Evolutionary conservation across 139 green algal species (phyloP).

Genomic region (Zygnema cylindricum): DNA sequence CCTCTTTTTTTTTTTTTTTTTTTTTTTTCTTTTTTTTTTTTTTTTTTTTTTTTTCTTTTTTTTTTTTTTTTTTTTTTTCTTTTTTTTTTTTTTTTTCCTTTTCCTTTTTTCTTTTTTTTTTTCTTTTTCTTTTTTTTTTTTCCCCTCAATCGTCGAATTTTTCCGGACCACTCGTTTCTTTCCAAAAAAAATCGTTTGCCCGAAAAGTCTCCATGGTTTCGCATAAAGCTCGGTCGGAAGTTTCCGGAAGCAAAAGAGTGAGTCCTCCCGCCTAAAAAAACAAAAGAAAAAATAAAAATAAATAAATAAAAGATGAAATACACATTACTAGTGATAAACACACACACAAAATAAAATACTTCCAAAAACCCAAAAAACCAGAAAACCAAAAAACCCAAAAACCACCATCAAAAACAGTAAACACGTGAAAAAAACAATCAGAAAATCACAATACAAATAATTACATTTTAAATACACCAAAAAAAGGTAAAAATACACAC

Average conservation of each 20-base stretch:
- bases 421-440: not conserved
- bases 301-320: not conserved
- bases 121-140: not conserved
- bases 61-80: not conserved
- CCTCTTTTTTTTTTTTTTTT: not conserved
- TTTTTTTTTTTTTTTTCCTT: not conserved
- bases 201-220: conserved; percentile 22
- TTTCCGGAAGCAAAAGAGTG: conserved; percentile 33
- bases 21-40: not conserved
- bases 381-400: too few species aligned
- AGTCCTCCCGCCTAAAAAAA: not conserved
- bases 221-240: not conserved
- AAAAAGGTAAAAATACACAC: not conserved
- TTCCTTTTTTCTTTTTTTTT: not conserved
- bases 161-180: not conserved
- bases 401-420: not conserved
- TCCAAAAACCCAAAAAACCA: too few species aligned
- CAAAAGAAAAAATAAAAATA: not conserved
- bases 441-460: not conserved
- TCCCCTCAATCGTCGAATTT: not conserved
- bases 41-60: not conserved
- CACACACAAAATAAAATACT: not conserved
- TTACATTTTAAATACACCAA: conserved; percentile 4
- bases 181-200: not conserved
- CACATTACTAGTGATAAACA: not conserved